phyloP scores from a whole-genome alignment of 805 yeast species.

The Candida hungchunana region DNA sequence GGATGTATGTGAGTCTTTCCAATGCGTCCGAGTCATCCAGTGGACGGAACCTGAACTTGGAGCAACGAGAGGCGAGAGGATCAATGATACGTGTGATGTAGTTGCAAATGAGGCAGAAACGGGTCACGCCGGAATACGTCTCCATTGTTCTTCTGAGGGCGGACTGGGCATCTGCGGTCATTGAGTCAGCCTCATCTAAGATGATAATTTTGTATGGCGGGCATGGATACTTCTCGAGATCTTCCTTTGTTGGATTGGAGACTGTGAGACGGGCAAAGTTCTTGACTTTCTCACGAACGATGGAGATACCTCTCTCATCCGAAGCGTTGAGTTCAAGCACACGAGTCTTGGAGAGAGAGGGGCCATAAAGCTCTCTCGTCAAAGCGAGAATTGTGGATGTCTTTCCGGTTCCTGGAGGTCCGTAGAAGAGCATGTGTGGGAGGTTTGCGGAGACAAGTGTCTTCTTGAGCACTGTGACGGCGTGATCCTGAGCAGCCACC shows the following conservation, averaged over 20 bases:
- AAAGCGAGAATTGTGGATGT: conserved; percentile 84
- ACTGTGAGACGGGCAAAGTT: conserved; percentile 83
- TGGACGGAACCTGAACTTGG: conserved; percentile 86
- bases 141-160: conserved; percentile 95
- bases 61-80: conserved; percentile 94
- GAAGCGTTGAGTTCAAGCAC: conserved; percentile 85
- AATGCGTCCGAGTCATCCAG: conserved; percentile 71
- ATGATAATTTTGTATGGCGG: conserved; percentile 95
- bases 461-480: conserved; percentile 76
- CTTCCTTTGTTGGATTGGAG: conserved; percentile 71
- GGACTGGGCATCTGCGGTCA: conserved; percentile 97
- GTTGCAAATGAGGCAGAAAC: conserved; percentile 93
- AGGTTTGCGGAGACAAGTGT: conserved; percentile 76
- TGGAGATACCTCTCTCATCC: conserved; percentile 86
- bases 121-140: conserved; percentile 79
- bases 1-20: conserved; percentile 57
- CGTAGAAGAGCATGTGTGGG: conserved; percentile 90
- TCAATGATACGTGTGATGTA: conserved; percentile 95
- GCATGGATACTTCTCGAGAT: conserved; percentile 76
- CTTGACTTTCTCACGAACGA: conserved; percentile 81
- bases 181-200: conserved; percentile 92
- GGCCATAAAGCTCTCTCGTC: conserved; percentile 77
- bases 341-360: conserved; percentile 59
- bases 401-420: conserved; percentile 94
- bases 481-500: conserved; percentile 87